These are phyloP conservation scores for Dactylella cylindrospora DNA, from an alignment of 2,329 filamentous ascomycete species.

Conservation along the genomic window DNA sequence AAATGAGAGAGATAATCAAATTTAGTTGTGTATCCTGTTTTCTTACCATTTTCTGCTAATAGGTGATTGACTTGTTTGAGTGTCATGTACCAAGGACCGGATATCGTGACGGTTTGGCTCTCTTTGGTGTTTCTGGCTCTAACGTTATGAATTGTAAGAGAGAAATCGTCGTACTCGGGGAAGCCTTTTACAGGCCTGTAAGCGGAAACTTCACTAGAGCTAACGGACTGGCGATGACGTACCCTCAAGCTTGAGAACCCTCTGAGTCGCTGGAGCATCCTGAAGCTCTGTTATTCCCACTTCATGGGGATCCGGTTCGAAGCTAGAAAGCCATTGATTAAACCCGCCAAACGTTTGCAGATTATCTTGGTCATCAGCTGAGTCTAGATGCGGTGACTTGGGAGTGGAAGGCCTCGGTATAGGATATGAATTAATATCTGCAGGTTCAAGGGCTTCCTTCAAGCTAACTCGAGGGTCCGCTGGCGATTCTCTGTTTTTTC, in stretches of 20 bases:
- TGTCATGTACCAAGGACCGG: constrained; percentile 6
- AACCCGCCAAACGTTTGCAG: not conserved
- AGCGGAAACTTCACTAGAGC: not conserved
- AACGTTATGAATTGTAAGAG: not conserved
- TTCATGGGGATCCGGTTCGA: constrained; percentile 1
- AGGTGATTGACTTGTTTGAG: constrained; percentile 1
- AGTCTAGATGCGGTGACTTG: not conserved
- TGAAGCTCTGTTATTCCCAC: not conserved
- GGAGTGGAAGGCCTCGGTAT: not conserved
- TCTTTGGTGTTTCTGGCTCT: not conserved
- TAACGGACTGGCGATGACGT: not conserved
- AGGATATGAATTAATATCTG: no score
- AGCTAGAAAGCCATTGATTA: not conserved
- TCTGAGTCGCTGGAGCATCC: not conserved
- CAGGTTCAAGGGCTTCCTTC: constrained; percentile 4
- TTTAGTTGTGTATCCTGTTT: no score
- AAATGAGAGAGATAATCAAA: not conserved
- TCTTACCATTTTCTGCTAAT: constrained; percentile 2
- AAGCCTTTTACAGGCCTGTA: not conserved
- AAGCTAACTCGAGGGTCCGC: not conserved
- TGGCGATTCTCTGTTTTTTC: not conserved
- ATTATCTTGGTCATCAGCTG: not conserved
- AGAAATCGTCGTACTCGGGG: constrained; percentile 1
- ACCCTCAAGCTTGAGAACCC: constrained; percentile 3
- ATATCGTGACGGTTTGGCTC: not conserved